A percentile compares a stretch with the other conserved stretches of the same genome.
These are phyloP conservation scores for Rhynchospora tenuis DNA, from an alignment of 176 grass and related monocot genomes.

Conservation along the genomic window DNA sequence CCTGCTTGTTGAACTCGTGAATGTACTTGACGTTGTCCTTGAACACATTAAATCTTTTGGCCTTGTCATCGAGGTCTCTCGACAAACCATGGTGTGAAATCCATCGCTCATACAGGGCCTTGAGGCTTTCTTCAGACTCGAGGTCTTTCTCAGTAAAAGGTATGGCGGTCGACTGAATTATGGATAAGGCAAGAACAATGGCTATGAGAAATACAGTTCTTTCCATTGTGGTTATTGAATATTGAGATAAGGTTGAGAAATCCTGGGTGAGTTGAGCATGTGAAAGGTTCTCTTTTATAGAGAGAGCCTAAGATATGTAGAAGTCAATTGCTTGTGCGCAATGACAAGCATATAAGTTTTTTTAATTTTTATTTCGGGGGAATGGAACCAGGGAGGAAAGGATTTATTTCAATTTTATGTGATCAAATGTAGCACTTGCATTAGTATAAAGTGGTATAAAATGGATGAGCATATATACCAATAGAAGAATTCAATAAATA, in stretches of 20 bases:
- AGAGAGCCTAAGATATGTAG: background rate
- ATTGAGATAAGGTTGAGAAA: background rate
- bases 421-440: too few species aligned
- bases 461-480: too few species aligned
- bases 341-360: too few species aligned
- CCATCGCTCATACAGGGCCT: conserved; percentile 30
- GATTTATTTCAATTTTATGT: too few species aligned
- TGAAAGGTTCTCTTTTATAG: conserved; percentile 1
- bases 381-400: too few species aligned
- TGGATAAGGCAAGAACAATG: background rate
- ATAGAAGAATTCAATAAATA: too few species aligned
- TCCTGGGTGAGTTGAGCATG: background rate
- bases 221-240: background rate
- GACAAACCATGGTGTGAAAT: background rate
- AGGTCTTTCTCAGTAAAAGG: conserved; percentile 19
- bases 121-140: background rate
- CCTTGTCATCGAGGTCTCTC: conserved; percentile 4
- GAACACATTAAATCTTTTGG: conserved; percentile 18
- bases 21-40: conserved; percentile 17
- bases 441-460: too few species aligned
- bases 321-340: too few species aligned
- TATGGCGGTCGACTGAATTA: background rate
- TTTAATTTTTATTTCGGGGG: too few species aligned
- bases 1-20: conserved; percentile 35
- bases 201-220: background rate